A percentile compares a stretch with the other conserved stretches of the same genome.
Conservation (phyloP, 164 flowering plant species). For the Macadamia tetraphylla region DNA sequence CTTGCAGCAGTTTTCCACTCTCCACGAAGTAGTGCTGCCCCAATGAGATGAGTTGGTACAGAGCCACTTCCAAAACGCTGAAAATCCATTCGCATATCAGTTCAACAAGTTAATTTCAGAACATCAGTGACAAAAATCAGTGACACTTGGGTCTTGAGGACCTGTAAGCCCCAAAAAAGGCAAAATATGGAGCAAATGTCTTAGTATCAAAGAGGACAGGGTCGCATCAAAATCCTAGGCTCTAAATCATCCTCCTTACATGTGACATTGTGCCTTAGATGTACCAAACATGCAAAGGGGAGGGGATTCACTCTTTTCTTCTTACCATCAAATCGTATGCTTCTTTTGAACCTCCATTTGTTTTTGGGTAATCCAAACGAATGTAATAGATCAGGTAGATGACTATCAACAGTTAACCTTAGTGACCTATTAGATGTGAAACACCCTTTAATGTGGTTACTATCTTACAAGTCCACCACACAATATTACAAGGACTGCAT, state of each 20-base stretch:
- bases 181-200: conserved; percentile 1
- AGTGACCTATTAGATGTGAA: background rate
- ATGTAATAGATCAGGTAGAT: background rate
- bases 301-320: background rate
- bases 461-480: background rate
- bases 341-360: background rate
- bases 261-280: background rate
- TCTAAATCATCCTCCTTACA: background rate
- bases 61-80: conserved; percentile 99
- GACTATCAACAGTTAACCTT: background rate
- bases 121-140: background rate
- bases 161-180: background rate
- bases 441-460: background rate
- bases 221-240: background rate
- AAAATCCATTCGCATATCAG: conserved; percentile 11
- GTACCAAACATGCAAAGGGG: background rate
- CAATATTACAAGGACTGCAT: background rate
- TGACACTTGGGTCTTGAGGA: background rate
- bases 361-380: background rate
- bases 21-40: conserved; percentile 85
- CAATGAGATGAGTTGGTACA: conserved; percentile 82
- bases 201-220: background rate
- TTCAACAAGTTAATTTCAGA: conserved; percentile 5
- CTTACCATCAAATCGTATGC: background rate
- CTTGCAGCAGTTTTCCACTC: conserved; percentile 78